Evolutionary conservation across 371 early-diverging fungal species (phyloP).

Genomic region (Catenaria anguillulae): DNA sequence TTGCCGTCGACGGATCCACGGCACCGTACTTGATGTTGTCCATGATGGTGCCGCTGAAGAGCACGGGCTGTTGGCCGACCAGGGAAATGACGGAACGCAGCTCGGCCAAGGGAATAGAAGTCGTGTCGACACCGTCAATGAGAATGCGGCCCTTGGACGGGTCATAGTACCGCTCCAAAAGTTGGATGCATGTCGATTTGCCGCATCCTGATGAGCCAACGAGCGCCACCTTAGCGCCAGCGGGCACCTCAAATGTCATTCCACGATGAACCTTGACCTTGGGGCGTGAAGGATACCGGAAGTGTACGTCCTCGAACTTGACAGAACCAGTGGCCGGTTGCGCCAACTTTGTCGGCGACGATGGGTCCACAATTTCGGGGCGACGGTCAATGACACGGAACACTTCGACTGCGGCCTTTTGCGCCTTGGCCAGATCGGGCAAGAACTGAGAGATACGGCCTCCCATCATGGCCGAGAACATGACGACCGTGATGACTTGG

Average conservation of each 20-base stretch:
- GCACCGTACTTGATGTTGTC: slow-evolving; percentile 61
- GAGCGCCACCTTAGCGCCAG: slow-evolving; percentile 68
- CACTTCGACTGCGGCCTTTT: slow-evolving; percentile 59
- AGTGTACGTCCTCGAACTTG: slow-evolving; percentile 40
- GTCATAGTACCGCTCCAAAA: slow-evolving; percentile 13
- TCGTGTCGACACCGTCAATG: slow-evolving; percentile 17
- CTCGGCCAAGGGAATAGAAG: neutral
- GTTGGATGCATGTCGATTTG: slow-evolving; percentile 13
- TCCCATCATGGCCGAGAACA: slow-evolving; percentile 43
- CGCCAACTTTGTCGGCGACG: too few species aligned
- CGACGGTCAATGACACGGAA: slow-evolving; percentile 58
- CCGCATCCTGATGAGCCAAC: slow-evolving; percentile 64
- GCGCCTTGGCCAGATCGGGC: slow-evolving; percentile 55
- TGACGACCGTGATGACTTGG: slow-evolving; percentile 51
- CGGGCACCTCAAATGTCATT: slow-evolving; percentile 49
- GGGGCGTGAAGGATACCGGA: slow-evolving; percentile 71
- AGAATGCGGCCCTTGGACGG: slow-evolving; percentile 10
- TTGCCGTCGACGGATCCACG: slow-evolving; percentile 41
- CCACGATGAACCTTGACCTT: slow-evolving; percentile 60
- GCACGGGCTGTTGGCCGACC: slow-evolving; percentile 39
- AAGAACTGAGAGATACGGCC: slow-evolving; percentile 15
- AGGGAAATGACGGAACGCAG: slow-evolving; percentile 4
- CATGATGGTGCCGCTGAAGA: slow-evolving; percentile 63
- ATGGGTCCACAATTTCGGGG: slow-evolving; percentile 51
- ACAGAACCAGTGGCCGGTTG: slow-evolving; percentile 18